These are phyloP conservation scores for Stachybotrys chlorohalonatus DNA, from an alignment of 2,329 filamentous ascomycete genomes.

Conservation along the genomic window DNA sequence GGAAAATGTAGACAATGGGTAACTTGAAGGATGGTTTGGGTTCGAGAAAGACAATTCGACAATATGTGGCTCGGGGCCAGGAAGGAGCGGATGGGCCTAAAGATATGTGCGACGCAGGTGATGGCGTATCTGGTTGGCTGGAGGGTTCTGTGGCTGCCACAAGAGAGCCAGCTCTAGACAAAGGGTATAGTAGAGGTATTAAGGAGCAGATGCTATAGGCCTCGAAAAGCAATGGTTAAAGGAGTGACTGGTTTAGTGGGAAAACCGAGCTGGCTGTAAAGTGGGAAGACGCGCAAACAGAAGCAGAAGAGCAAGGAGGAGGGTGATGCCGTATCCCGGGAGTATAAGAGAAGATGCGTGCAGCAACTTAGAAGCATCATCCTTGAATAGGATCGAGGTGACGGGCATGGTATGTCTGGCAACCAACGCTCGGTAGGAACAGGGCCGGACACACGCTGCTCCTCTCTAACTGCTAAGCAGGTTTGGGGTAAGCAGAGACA, in stretches of 20 bases:
- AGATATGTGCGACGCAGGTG: neutral
- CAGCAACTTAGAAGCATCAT: slow-evolving; percentile 14
- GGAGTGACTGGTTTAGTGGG: slow-evolving; percentile 15
- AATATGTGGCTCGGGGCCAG: neutral
- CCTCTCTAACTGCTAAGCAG: slow-evolving; percentile 17
- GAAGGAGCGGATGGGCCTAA: neutral
- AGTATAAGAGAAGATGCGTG: slow-evolving; percentile 14
- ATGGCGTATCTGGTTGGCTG: slow-evolving; percentile 10
- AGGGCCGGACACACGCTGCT: slow-evolving; percentile 11
- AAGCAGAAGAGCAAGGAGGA: slow-evolving; percentile 12
- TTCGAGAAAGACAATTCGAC: neutral
- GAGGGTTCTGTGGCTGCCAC: slow-evolving; percentile 6
- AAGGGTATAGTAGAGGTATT: slow-evolving; percentile 1
- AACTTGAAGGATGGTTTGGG: neutral
- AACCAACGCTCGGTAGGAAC: slow-evolving; percentile 5
- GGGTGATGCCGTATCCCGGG: slow-evolving; percentile 18
- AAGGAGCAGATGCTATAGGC: slow-evolving; percentile 8
- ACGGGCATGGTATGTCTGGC: neutral
- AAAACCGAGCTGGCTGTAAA: slow-evolving; percentile 11
- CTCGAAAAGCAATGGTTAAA: slow-evolving; percentile 10
- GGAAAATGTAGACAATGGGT: neutral
- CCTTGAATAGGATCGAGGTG: slow-evolving; percentile 10
- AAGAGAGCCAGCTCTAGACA: slow-evolving; percentile 10
- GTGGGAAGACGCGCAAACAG: slow-evolving; percentile 11
- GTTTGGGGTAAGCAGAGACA: slow-evolving; percentile 7